Percentiles rank a stretch among this genome's conserved stretches.
phyloP scores from a whole-genome alignment of 257 asterid genomes.

The Solanum chilense region DNA sequence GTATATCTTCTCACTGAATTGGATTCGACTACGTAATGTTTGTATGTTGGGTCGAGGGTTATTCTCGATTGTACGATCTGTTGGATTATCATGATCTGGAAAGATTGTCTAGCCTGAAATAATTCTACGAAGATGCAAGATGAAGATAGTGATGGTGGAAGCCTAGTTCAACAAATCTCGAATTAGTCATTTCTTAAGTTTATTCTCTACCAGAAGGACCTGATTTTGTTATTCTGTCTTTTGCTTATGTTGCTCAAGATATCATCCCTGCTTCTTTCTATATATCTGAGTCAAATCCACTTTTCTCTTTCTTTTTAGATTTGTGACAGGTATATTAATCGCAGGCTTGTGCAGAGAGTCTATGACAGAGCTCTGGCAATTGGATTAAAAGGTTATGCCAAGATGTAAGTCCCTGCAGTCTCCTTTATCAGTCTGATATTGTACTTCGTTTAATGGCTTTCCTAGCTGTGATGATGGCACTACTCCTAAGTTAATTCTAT shows the following conservation, averaged over 20 bases:
- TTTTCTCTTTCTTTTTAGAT: conserved; percentile 30
- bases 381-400: conserved; percentile 74
- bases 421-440: neutral
- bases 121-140: neutral
- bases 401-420: conserved; percentile 38
- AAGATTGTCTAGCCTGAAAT: neutral
- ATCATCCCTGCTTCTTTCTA: neutral
- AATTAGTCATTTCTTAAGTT: neutral
- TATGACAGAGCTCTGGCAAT: conserved; percentile 62
- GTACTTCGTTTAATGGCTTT: neutral
- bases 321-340: conserved; percentile 81
- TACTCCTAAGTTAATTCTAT: neutral
- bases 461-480: neutral
- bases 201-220: neutral
- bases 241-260: neutral
- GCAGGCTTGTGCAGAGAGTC: conserved; percentile 51
- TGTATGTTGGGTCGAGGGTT: neutral
- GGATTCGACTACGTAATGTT: neutral
- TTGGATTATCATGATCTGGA: neutral
- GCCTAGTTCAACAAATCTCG: neutral
- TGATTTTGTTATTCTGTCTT: neutral
- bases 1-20: neutral
- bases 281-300: neutral
- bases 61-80: neutral
- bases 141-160: neutral